Evolutionary conservation across 2,329 filamentous ascomycete species (phyloP).

Genomic region (Thielaviopsis populi): DNA sequence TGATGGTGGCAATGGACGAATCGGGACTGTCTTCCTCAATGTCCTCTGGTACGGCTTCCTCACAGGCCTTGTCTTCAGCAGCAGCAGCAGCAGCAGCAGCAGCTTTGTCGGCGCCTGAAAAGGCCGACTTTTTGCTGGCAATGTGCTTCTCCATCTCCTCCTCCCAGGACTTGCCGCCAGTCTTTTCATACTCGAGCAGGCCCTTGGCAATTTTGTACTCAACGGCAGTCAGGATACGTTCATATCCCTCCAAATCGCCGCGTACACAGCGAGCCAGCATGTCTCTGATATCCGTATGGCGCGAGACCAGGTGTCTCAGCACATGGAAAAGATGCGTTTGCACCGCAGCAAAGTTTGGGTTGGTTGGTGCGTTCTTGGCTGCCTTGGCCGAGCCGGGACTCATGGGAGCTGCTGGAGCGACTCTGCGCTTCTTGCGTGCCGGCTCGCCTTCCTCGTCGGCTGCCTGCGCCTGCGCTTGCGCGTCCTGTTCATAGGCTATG

Average conservation of each 20-base stretch:
- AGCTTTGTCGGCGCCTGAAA: constrained; percentile 10
- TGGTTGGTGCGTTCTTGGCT: constrained; percentile 18
- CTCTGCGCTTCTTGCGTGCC: constrained; percentile 37
- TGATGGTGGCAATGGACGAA: constrained; percentile 35
- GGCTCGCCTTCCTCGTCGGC: constrained; percentile 27
- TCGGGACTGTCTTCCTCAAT: constrained; percentile 43
- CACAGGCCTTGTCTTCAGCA: constrained; percentile 19
- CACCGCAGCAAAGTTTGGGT: constrained; percentile 57
- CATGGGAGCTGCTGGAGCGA: neutral
- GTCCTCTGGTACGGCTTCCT: constrained; percentile 24
- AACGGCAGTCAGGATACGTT: constrained; percentile 58
- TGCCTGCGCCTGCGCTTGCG: constrained; percentile 23
- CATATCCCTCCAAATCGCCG: constrained; percentile 62
- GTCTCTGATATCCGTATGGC: constrained; percentile 72
- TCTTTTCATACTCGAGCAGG: constrained; percentile 49
- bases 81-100: constrained; percentile 18
- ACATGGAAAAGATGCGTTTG: constrained; percentile 91
- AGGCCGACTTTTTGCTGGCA: constrained; percentile 9
- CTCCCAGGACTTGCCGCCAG: constrained; percentile 34
- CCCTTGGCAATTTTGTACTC: constrained; percentile 61
- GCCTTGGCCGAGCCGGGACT: constrained; percentile 17
- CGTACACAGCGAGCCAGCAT: constrained; percentile 54
- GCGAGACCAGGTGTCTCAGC: constrained; percentile 63
- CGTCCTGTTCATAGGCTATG: constrained; percentile 21
- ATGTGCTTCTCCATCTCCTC: constrained; percentile 24